Base-by-base conservation (phyloP, 345 rosid species). In the Arabis alpina region DNA sequence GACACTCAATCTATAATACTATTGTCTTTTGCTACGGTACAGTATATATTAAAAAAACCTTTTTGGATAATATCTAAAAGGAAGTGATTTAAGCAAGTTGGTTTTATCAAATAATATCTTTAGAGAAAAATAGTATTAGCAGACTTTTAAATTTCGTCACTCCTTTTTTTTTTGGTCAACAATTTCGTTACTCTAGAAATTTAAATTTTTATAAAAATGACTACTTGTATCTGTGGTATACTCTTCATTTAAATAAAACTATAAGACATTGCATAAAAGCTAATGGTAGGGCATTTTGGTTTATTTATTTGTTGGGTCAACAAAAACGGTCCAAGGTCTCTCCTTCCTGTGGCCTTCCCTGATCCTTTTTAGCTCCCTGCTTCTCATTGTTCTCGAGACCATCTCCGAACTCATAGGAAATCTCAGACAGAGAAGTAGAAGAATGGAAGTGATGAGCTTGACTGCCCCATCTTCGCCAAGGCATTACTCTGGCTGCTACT, bases 401-500 rank as follows among this genome's bases (percentile, higher is more conserved):
- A 68, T 76, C 50, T 70, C 61, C 50, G 16, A 10, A 44, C 54
- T 4, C 70, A 48, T 19, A 32, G 16, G 59, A 54, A 11, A 55
- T 16, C 23, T 19, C 41, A 24, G 4, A 11, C 25, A 28, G 6
- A 42, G n/a, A 30, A 55, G 40, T 51, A 63, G 32, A 56, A 66
- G 15, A 13, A 79, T 90, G 90, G 85, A 84, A 68, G 82, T 90
- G 13, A 40, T 76, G 63, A 92, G 96, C 11, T 70, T 82, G 54
- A 85, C 83, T 27, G 83, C 86, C 56, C 98, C 98, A 0, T 79
- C 96, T 6, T 80, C 97, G 0, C 98, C 94, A 0, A 74, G 69
- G 8, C 77, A 91, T 5, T 85, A 84, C 12, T 85, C 90, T 3
- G 83, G 84, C 0, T 75, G 28, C 70, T 82, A 79, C 82, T 80